phyloP scores from a whole-genome alignment of 768 basidiomycete genomes.

The Pilatotrama ljubarskyi region DNA sequence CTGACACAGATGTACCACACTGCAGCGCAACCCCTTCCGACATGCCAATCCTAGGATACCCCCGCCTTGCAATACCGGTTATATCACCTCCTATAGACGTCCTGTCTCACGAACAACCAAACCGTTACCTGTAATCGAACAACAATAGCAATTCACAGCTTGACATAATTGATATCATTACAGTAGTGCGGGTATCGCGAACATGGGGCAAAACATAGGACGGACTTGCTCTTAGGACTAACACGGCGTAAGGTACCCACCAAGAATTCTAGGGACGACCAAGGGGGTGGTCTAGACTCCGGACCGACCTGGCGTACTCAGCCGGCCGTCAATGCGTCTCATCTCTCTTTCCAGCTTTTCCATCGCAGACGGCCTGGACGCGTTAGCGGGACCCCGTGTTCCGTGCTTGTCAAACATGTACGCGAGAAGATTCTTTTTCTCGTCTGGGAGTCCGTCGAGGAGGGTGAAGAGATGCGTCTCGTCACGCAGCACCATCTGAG shows the following conservation, averaged over 20 bases:
- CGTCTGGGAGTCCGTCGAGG: conserved; percentile 80
- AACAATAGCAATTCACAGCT: neutral
- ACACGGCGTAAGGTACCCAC: conserved; percentile 11
- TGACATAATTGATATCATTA: conserved; percentile 15
- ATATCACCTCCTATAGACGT: neutral
- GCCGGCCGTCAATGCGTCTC: conserved; percentile 74
- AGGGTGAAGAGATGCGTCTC: conserved; percentile 82
- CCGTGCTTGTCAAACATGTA: conserved; percentile 90
- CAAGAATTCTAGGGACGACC: neutral
- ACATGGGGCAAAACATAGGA: conserved; percentile 3
- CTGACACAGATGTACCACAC: neutral
- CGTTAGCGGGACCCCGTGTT: conserved; percentile 48
- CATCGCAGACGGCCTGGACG: conserved; percentile 47
- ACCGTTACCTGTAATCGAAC: neutral
- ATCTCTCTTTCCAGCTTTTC: conserved; percentile 80
- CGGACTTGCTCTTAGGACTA: conserved; percentile 7
- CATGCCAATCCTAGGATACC: no score
- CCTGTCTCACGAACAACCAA: no score
- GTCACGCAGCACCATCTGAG: conserved; percentile 79
- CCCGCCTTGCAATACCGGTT: neutral
- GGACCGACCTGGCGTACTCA: conserved; percentile 63
- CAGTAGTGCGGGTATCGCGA: conserved; percentile 17
- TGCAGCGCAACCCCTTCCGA: no score
- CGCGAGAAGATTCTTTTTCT: conserved; percentile 87
- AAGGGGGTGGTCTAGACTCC: conserved; percentile 13